Conservation (phyloP, 2,329 filamentous ascomycete genomes). For the Alternaria incomplexa region DNA sequence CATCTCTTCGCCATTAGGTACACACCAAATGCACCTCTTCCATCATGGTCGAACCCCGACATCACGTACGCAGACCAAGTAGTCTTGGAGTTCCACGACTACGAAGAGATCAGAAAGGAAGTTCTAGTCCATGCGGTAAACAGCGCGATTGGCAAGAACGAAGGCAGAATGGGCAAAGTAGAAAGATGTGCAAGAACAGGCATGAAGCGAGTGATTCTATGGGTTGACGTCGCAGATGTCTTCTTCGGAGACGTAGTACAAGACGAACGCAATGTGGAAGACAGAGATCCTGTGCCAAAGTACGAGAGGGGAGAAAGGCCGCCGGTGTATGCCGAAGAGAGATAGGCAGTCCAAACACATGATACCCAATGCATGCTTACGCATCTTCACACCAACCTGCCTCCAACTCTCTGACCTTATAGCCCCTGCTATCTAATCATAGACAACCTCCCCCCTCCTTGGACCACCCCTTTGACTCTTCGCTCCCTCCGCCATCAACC, state of each 20-base stretch:
- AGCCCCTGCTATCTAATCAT: background rate
- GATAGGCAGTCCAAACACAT: background rate
- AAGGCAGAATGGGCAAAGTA: constrained; percentile 20
- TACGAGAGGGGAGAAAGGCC: constrained; percentile 20
- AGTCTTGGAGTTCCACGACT: constrained; percentile 15
- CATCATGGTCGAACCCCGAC: constrained; percentile 15
- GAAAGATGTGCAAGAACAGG: constrained; percentile 10
- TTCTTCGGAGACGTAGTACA: background rate
- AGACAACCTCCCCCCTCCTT: background rate
- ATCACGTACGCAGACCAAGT: constrained; percentile 15
- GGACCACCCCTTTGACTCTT: background rate
- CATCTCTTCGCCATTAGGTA: constrained; percentile 13
- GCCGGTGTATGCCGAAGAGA: constrained; percentile 11
- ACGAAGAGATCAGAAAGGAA: constrained; percentile 1
- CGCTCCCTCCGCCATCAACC: constrained; percentile 17
- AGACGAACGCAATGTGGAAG: constrained; percentile 1
- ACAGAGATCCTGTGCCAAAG: constrained; percentile 12
- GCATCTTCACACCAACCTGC: background rate
- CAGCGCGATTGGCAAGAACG: constrained; percentile 13
- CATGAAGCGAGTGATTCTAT: constrained; percentile 12
- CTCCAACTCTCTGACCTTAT: background rate
- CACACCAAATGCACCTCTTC: constrained; percentile 3
- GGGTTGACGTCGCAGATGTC: constrained; percentile 20
- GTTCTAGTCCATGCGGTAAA: constrained; percentile 11
- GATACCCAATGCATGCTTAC: background rate